These are phyloP conservation scores for Microsporum ferrugineum DNA, from an alignment of 2,329 filamentous ascomycete genomes.

Conservation along the genomic window DNA sequence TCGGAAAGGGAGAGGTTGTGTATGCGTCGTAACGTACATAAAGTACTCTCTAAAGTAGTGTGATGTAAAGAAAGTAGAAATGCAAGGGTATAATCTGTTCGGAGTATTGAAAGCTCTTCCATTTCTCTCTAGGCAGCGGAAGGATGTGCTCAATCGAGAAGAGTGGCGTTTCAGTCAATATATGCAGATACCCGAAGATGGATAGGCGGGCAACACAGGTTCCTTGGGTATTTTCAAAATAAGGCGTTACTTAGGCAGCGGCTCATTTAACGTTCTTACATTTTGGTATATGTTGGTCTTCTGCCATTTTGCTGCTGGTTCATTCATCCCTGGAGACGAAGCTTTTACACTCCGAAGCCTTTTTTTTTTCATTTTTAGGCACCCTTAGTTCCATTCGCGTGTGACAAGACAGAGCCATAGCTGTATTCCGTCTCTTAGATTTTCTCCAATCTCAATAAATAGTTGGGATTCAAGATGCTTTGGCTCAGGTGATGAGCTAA, in stretches of 20 bases:
- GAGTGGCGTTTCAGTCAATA: slow-evolving; percentile 6
- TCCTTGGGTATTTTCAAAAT: slow-evolving; percentile 8
- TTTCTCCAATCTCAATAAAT: background rate
- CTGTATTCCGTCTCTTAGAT: background rate
- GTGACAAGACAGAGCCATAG: background rate
- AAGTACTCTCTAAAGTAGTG: slow-evolving; percentile 3
- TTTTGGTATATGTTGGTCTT: background rate
- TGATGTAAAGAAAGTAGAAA: background rate
- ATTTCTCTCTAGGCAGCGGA: slow-evolving; percentile 2
- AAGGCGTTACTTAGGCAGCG: slow-evolving; percentile 5
- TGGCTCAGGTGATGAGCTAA: too few relatives aligned
- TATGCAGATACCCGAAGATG: slow-evolving; percentile 9
- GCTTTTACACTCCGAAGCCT: background rate
- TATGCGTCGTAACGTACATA: background rate
- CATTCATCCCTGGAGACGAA: background rate
- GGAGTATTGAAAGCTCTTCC: background rate
- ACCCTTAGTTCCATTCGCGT: background rate
- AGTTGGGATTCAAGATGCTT: background rate
- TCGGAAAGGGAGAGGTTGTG: background rate
- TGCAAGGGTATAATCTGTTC: background rate
- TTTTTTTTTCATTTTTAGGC: background rate
- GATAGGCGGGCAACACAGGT: slow-evolving; percentile 1
- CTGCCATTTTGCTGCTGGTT: background rate
- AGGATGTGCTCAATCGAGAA: slow-evolving; percentile 10
- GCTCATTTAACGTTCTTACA: slow-evolving; percentile 1